Evolutionary conservation across 2,329 filamentous ascomycete genomes (phyloP), one percentile per base, ranked within the genome.

Genomic region (Leptosphaerulina australis): DNA sequence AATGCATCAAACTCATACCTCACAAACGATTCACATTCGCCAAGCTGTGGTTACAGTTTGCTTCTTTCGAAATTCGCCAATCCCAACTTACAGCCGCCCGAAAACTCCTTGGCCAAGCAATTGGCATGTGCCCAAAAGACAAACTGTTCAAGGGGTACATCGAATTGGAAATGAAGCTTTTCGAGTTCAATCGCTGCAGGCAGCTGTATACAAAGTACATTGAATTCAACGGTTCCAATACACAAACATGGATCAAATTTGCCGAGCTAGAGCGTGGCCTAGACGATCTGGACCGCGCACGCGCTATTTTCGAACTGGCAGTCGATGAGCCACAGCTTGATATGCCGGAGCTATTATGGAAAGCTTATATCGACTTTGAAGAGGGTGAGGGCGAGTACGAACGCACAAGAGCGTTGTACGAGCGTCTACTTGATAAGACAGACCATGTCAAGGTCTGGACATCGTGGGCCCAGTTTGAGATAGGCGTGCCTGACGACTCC

Each of bases 371-470:
- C 63, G 94, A 99, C 73, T 97, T 97, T 68, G 94, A 99, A 75
- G 93, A 97, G 69, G 91, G 96, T 64, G 91, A 96, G 73, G 90
- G 87, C 66, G 91, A 97, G 73, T 97, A 93, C 73, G 90, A 91
- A 44, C 81, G 86, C 38, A 91, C 91, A 4, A 83, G 94, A 38
- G 77, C 79, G 3, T 79, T 99, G 34, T 99, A 97, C 76, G 93
- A 97, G 77, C 85, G 93, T 6, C 81, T 99, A 10, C 82, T 99
- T 33, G 81, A 90, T 66, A 97, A 95, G 84, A 96, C 94, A n/a
- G 88, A 94, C 67, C 94, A 99, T 69, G 91, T 97, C 79, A 99
- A 97, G 80, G 94, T 99, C 53, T 99, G 94, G 94, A 96, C 94
- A 74, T 93, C 90, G 72, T 99, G 93, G 76, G 94, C 94, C n/a